Evolutionary conservation across 257 asterid genomes (phyloP).

Genomic region (Cinchona pubescens): DNA sequence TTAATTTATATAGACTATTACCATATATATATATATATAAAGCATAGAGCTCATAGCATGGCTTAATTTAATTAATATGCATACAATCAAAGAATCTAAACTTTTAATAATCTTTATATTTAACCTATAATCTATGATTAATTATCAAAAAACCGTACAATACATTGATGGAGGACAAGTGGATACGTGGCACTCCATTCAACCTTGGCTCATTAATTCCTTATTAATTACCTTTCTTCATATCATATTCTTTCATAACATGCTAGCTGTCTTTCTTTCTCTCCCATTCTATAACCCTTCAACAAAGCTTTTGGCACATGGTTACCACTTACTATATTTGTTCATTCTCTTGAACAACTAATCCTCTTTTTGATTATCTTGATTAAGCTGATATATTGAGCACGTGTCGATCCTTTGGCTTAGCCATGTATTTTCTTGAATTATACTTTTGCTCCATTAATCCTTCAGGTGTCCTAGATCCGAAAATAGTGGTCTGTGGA

Average conservation of each 20-base stretch:
- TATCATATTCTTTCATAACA: neutral
- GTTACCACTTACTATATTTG: constrained; percentile 29
- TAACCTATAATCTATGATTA: constrained; percentile 9
- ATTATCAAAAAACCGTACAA: neutral
- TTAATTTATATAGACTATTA: no score
- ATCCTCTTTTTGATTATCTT: neutral
- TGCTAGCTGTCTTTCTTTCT: constrained; percentile 28
- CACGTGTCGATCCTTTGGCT: constrained; percentile 21
- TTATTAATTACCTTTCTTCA: neutral
- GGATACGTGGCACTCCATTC: constrained; percentile 18
- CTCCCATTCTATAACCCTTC: constrained; percentile 17
- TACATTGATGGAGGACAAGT: constrained; percentile 11
- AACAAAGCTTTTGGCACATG: constrained; percentile 46
- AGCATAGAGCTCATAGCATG: constrained; percentile 1
- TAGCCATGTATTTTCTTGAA: neutral
- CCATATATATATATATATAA: no score
- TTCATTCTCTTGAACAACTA: neutral
- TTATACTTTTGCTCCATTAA: neutral
- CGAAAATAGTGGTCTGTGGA: constrained; percentile 29
- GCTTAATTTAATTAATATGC: neutral
- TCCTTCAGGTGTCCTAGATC: constrained; percentile 43
- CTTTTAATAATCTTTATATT: neutral
- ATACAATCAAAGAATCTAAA: constrained; percentile 7
- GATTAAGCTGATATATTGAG: neutral
- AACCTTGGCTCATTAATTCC: constrained; percentile 16